phyloP scores from a whole-genome alignment of 176 grass and related monocot species.

The Cocos nucifera region DNA sequence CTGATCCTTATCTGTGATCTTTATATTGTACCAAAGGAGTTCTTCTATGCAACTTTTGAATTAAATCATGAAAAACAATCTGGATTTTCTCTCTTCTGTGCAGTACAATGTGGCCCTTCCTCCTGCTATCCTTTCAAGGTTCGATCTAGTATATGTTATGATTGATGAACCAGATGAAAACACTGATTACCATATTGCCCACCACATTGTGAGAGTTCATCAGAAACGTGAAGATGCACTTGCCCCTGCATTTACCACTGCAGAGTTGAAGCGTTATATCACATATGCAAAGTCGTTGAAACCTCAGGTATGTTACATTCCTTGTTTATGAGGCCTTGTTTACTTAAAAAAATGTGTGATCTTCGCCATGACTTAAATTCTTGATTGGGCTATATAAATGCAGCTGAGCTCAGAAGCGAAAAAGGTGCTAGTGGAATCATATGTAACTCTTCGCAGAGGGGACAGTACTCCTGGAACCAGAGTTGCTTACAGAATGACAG shows the following conservation, averaged over 20 bases:
- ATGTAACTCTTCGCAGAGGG: conserved; percentile 74
- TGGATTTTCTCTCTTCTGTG: conserved; percentile 2
- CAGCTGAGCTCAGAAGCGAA: conserved; percentile 87
- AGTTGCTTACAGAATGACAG: conserved; percentile 97
- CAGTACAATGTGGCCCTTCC: conserved; percentile 97
- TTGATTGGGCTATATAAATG: conserved; percentile 22
- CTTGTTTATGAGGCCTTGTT: not conserved
- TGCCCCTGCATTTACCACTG: conserved; percentile 74
- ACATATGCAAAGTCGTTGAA: conserved; percentile 76
- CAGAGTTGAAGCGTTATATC: conserved; percentile 88
- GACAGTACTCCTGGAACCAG: conserved; percentile 89
- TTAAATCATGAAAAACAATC: not conserved
- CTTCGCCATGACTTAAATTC: conserved; percentile 17
- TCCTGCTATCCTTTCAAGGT: conserved; percentile 95
- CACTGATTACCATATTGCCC: conserved; percentile 95
- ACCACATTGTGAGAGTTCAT: conserved; percentile 98
- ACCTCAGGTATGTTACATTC: conserved; percentile 60
- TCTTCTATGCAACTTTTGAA: not conserved
- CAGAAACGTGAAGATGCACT: conserved; percentile 92
- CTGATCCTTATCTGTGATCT: no score
- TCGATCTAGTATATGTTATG: conserved; percentile 99
- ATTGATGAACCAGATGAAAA: conserved; percentile 97
- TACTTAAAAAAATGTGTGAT: not conserved
- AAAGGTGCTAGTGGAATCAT: conserved; percentile 77
- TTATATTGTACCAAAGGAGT: no score